Evolutionary conservation across 441 rosid genomes (phyloP), one percentile per base, ranked within the genome.

Genomic region (Brassica hybrid): DNA sequence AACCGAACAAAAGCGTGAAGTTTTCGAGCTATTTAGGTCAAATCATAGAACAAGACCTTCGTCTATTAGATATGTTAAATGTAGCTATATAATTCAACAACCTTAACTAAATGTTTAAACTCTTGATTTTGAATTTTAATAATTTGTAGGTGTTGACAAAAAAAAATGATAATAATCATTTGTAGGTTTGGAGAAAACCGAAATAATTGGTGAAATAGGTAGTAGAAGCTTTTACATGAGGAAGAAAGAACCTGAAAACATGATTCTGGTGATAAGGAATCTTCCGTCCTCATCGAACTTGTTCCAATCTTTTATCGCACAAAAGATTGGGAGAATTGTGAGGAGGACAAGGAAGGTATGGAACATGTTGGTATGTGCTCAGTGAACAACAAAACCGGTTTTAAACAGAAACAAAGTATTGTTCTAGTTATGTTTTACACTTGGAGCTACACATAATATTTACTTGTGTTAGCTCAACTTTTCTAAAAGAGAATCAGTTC

Each of bases 141-240:
- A 48, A 17, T 74, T 4, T 65, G 17, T 21, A 92, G 34, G 34
- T 30, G 7, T 30, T 30, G 34, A 30, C 34, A 30, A 30, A 30
- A 30, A 30, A 30, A 30, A 30, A 0, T 30, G 34, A 30, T 30
- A 30, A 30, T 30, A 30, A 30, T 30, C 1, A 30, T 30, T 30
- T n/a, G n/a, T n/a, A n/a, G 97, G 95, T 81, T 77, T 94, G 82
- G 94, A 90, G 43, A 91, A 85, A 79, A 81, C 91, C 2, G 84
- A 85, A 69, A 59, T 80, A 43, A 84, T 91, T 0, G 93, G 97
- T 45, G 89, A 86, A 58, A 83, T 84, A 50, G 96, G 97, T 0
- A 85, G 90, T 83, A 83, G 98, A 75, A 93, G 90, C 79, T 93
- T 93, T 83, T 90, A 86, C 71, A 91, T 94, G 52, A 85, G 97